Conservation (phyloP, 495 filamentous ascomycete genomes). For the Apodospora peruviana region DNA sequence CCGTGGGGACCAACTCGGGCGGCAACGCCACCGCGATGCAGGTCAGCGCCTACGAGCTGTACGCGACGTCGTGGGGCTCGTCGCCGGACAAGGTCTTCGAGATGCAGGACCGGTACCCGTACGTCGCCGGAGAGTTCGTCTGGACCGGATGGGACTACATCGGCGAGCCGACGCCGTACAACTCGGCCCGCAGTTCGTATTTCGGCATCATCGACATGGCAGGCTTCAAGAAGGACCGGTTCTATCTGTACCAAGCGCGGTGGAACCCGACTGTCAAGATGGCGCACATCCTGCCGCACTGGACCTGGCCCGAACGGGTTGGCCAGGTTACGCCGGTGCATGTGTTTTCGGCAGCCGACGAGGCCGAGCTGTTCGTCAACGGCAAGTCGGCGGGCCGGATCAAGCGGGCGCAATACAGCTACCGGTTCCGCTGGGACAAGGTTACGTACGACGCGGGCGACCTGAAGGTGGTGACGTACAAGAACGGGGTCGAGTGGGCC, state of each 20-base stretch:
- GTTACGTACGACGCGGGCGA: conserved; percentile 40
- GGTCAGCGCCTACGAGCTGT: conserved; percentile 45
- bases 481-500: conserved; percentile 39
- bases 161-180: conserved; percentile 45
- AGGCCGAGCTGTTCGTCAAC: conserved; percentile 48
- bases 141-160: conserved; percentile 49
- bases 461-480: conserved; percentile 39
- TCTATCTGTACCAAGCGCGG: conserved; percentile 42
- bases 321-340: conserved; percentile 44
- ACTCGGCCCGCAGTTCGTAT: conserved; percentile 39
- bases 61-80: conserved; percentile 34
- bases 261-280: conserved; percentile 36
- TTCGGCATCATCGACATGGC: conserved; percentile 47
- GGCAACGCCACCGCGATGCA: conserved; percentile 20
- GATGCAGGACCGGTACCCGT: conserved; percentile 38
- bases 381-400: conserved; percentile 34
- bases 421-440: conserved; percentile 46
- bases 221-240: conserved; percentile 48
- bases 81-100: conserved; percentile 45
- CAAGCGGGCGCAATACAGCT: conserved; percentile 26
- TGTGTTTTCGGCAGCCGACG: conserved; percentile 41
- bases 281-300: conserved; percentile 47
- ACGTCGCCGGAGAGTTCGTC: conserved; percentile 45
- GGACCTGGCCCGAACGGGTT: conserved; percentile 45
- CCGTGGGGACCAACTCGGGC: conserved; percentile 9